Percentiles rank a stretch among this genome's conserved stretches.
These are phyloP conservation scores for Rubus idaeus DNA, from an alignment of 306 rosid species.

Conservation along the genomic window DNA sequence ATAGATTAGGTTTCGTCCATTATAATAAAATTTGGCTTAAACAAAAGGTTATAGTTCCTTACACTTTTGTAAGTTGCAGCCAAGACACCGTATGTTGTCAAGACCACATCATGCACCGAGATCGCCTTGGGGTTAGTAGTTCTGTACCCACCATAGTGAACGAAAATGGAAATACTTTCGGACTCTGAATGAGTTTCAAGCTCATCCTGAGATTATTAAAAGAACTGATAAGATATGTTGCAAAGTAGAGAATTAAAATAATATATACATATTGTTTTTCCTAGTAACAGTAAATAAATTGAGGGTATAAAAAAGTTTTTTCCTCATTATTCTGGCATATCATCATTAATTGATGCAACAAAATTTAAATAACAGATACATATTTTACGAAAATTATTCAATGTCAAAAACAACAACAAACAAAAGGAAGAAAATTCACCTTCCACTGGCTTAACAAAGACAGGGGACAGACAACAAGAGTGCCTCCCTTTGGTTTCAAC, in stretches of 20 bases:
- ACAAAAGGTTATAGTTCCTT: conserved; percentile 26
- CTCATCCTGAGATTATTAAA: conserved; percentile 62
- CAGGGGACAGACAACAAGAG: conserved; percentile 91
- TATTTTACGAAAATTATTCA: not conserved
- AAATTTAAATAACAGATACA: not conserved
- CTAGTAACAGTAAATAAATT: not conserved
- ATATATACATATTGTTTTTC: not conserved
- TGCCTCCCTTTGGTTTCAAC: conserved; percentile 54
- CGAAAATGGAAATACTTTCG: conserved; percentile 62
- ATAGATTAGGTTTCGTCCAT: not conserved
- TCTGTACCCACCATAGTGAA: conserved; percentile 81
- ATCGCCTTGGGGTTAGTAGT: conserved; percentile 47
- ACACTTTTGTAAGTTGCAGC: conserved; percentile 55
- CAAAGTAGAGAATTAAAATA: not conserved
- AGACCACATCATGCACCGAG: conserved; percentile 65
- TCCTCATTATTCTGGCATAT: not conserved
- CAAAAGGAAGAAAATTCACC: conserved; percentile 35
- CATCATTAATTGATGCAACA: not conserved
- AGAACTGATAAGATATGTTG: conserved; percentile 23
- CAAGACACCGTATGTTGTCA: conserved; percentile 81
- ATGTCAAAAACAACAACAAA: not conserved
- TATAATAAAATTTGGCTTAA: conserved; percentile 3
- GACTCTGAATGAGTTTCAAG: conserved; percentile 71
- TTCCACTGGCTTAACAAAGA: conserved; percentile 92
- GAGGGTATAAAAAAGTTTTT: not conserved